Conservation (phyloP, 2,329 filamentous ascomycete genomes). For the Aspergillus latus region DNA sequence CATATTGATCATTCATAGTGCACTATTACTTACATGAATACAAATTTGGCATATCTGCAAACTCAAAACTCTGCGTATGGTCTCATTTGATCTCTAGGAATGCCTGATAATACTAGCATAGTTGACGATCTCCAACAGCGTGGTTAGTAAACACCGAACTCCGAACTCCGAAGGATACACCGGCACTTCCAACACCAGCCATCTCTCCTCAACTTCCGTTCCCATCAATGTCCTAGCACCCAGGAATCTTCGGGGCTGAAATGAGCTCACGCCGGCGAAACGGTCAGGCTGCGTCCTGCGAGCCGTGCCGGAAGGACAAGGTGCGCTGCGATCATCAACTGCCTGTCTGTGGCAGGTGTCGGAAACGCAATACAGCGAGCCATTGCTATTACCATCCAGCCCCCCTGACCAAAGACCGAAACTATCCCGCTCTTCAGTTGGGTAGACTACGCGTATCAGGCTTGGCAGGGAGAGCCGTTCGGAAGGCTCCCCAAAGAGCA, state of each 20-base stretch:
- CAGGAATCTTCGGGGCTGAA: not conserved
- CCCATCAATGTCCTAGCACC: not conserved
- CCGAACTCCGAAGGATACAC: constrained; percentile 3
- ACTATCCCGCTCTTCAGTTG: not conserved
- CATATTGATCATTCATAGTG: too few species aligned
- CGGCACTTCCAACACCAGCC: not conserved
- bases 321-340: constrained; percentile 33
- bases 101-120: too few species aligned
- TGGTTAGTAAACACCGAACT: not conserved
- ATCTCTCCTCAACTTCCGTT: not conserved
- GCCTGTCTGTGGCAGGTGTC: constrained; percentile 31
- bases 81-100: too few species aligned
- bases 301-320: constrained; percentile 35
- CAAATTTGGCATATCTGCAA: too few species aligned
- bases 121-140: not conserved
- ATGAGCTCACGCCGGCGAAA: constrained; percentile 29
- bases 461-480: not conserved
- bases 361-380: constrained; percentile 20
- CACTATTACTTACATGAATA: too few species aligned
- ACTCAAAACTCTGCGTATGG: too few species aligned
- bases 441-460: not conserved
- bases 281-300: constrained; percentile 34
- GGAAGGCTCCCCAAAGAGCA: not conserved
- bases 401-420: constrained; percentile 25
- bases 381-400: constrained; percentile 36